phyloP scores from a whole-genome alignment of 805 yeast genomes.

The Zygoascus tannicola region DNA sequence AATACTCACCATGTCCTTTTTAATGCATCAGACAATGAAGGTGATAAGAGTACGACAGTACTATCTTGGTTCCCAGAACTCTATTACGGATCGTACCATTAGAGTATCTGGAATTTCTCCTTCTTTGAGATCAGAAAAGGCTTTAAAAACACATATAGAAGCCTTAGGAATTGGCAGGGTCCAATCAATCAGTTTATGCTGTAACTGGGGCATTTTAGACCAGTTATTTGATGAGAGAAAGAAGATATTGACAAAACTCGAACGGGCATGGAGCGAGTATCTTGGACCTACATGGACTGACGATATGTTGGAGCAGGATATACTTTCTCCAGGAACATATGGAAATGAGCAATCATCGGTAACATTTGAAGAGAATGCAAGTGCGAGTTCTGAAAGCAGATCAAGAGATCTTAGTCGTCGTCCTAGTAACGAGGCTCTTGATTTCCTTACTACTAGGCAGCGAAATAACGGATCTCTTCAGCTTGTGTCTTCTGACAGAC shows the following conservation, averaged over 20 bases:
- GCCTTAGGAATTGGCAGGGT: slow-evolving; percentile 73
- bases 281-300: slow-evolving; percentile 34
- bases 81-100: slow-evolving; percentile 86
- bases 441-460: background rate
- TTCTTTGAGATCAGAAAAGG: slow-evolving; percentile 60
- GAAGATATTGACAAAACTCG: slow-evolving; percentile 46
- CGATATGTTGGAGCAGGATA: background rate
- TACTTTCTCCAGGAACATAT: background rate
- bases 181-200: slow-evolving; percentile 64
- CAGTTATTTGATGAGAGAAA: slow-evolving; percentile 51
- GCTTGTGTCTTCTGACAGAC: slow-evolving; percentile 16
- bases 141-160: slow-evolving; percentile 65
- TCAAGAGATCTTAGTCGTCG: background rate
- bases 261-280: slow-evolving; percentile 63
- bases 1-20: slow-evolving; percentile 44
- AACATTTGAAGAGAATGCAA: too few species aligned
- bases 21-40: slow-evolving; percentile 60
- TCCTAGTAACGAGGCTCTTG: background rate
- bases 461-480: slow-evolving; percentile 7
- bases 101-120: slow-evolving; percentile 84
- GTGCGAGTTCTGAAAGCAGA: background rate
- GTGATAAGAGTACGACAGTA: slow-evolving; percentile 72
- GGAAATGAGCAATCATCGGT: background rate
- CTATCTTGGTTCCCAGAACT: slow-evolving; percentile 75
- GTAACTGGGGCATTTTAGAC: slow-evolving; percentile 78